A percentile compares a stretch with the other conserved stretches of the same genome.
These are phyloP conservation scores for Nyctanthes arbortristis DNA, from an alignment of 257 asterid species.

Conservation along the genomic window DNA sequence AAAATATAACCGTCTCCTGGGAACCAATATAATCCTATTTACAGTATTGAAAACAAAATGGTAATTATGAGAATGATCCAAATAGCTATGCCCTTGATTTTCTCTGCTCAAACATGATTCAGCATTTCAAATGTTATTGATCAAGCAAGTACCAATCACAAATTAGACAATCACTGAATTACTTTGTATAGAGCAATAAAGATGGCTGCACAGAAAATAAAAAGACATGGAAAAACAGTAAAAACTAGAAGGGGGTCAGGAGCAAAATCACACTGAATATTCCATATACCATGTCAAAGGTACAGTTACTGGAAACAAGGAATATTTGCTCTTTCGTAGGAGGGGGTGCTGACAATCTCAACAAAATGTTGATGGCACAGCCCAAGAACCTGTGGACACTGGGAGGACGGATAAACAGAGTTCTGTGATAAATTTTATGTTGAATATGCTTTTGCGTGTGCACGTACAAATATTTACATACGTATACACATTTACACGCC, in stretches of 20 bases:
- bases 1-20: neutral
- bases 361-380: neutral
- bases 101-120: neutral
- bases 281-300: neutral
- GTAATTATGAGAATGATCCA: conserved; percentile 4
- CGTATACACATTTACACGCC: too few species aligned
- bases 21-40: neutral
- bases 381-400: neutral
- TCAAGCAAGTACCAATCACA: neutral
- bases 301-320: neutral
- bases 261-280: neutral
- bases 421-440: neutral
- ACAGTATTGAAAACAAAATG: neutral
- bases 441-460: neutral
- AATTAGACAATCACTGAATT: too few species aligned
- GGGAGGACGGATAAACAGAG: neutral
- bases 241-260: neutral
- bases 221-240: too few species aligned
- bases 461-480: too few species aligned
- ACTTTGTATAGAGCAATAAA: too few species aligned
- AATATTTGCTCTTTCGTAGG: neutral
- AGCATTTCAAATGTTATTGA: neutral
- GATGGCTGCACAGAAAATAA: neutral
- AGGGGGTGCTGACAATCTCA: neutral
- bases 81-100: conserved; percentile 1